Evolutionary conservation across 2,329 filamentous ascomycete genomes (phyloP), one percentile per base, ranked within the genome.

Genomic region (Septoria petroselini): DNA sequence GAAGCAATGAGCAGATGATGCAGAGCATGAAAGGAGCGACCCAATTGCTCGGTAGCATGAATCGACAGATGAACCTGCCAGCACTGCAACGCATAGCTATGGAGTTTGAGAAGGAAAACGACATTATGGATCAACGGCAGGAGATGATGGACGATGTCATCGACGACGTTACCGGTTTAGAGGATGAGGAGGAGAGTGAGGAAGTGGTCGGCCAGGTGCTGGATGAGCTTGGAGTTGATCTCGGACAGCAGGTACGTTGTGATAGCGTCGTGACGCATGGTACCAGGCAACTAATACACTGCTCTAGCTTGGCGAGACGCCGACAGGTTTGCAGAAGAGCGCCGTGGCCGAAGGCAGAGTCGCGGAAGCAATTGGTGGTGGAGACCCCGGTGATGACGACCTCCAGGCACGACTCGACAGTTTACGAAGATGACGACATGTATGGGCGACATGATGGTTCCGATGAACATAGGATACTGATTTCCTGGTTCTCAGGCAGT

Each of bases 91-190:
- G 91, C 50, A 98, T 98, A 67, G 91, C 93, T 15, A 95, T 96
- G 91, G 93, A 98, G 66, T 98, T 98, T 64, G 93, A 98, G 73
- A 85, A 88, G 64, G 93, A 98, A 71, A 98, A 97, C 72, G 93
- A 97, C 65, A 91, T 98, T 52, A 98, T 98, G 93, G 93, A 98
- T 62, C 90, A 97, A 72, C 82, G 93, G 58, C 91, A 97, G 70
- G 93, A 97, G 71, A 96, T 98, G 88, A 97, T 98, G 93, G 91
- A 97, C 67, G 93, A 97, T 70, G 91, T 90, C 15, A 93, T 98
- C 53, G 93, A 98, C 67, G 93, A 98, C 68, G 91, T 91, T 41
- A 96, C 93, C 63, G 93, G 94, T 18, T 76, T 95, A 30, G 83
- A 85, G 48, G 83, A 95, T 54, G 93, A 98, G 65, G 93, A 95